phyloP scores from a whole-genome alignment of 2,329 filamentous ascomycete species.

The Thermothelomyces thermophilus region DNA sequence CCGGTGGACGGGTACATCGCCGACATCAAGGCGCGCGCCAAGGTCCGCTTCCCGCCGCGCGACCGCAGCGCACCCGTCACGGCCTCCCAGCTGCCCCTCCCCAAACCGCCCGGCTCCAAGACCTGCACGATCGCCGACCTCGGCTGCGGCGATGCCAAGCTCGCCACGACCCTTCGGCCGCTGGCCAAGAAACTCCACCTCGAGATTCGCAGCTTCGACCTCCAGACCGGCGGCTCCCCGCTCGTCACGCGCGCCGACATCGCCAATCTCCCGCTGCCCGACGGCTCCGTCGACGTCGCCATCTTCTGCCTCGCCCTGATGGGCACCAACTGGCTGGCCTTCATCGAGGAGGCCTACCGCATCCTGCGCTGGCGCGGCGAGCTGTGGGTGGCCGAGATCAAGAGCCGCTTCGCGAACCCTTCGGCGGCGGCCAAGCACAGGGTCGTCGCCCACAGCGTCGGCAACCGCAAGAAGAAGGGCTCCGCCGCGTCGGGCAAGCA shows the following conservation, averaged over 20 bases:
- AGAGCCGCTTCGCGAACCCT: constrained; percentile 67
- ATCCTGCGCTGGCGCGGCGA: constrained; percentile 90
- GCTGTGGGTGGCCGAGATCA: constrained; percentile 96
- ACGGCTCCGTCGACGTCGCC: constrained; percentile 74
- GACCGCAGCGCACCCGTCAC: constrained; percentile 33
- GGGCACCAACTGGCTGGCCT: constrained; percentile 97
- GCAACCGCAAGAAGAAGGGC: constrained; percentile 53
- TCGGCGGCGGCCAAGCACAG: constrained; percentile 34
- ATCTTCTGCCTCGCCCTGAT: constrained; percentile 96
- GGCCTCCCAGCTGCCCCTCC: constrained; percentile 27
- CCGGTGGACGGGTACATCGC: constrained; percentile 82
- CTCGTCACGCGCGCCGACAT: constrained; percentile 88
- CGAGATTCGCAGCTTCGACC: constrained; percentile 76
- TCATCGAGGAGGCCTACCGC: constrained; percentile 92
- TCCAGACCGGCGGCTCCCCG: constrained; percentile 62
- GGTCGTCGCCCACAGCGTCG: constrained; percentile 63
- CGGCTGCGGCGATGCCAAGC: constrained; percentile 84
- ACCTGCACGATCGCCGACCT: constrained; percentile 79
- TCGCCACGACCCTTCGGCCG: constrained; percentile 62
- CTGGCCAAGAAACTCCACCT: constrained; percentile 62
- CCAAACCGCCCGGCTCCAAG: constrained; percentile 66
- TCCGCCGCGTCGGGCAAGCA: constrained; percentile 41
- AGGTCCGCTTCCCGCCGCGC: constrained; percentile 23
- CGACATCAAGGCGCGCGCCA: constrained; percentile 61
- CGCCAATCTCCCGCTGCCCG: constrained; percentile 67